Conservation (phyloP, 805 yeast genomes). For the Hanseniaspora lachancei region DNA sequence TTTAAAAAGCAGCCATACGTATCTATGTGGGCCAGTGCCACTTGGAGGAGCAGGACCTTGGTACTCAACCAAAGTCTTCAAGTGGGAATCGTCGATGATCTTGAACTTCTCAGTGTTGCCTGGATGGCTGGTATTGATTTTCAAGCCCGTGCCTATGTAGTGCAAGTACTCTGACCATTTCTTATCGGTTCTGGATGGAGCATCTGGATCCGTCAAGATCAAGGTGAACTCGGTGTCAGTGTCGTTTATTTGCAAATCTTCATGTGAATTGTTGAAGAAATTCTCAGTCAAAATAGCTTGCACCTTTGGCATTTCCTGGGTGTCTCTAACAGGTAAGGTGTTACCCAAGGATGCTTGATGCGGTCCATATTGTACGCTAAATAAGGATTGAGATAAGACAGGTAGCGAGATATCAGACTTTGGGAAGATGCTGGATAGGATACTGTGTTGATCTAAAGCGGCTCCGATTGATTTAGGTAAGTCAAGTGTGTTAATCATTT, state of each 20-base stretch:
- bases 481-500: conserved; percentile 2
- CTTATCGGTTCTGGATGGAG: conserved; percentile 69
- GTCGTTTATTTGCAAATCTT: conserved; percentile 16
- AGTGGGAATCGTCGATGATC: conserved; percentile 15
- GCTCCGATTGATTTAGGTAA: conserved; percentile 18
- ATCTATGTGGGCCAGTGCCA: conserved; percentile 69
- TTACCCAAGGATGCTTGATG: conserved; percentile 62
- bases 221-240: conserved; percentile 49
- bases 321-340: conserved; percentile 46
- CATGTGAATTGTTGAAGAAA: conserved; percentile 33
- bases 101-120: conserved; percentile 7
- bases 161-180: conserved; percentile 85
- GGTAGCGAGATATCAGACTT: not conserved
- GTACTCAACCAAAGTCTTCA: conserved; percentile 42
- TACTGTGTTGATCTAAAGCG: conserved; percentile 20
- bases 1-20: conserved; percentile 62
- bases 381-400: conserved; percentile 20
- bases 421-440: conserved; percentile 21
- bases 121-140: conserved; percentile 14
- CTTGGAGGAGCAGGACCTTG: conserved; percentile 85
- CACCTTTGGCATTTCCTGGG: conserved; percentile 55
- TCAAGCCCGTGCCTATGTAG: conserved; percentile 42
- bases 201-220: conserved; percentile 86
- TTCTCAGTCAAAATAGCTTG: conserved; percentile 31
- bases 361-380: conserved; percentile 22